Base-by-base conservation (phyloP, 2,329 filamentous ascomycete genomes). In the Exophiala calicioides region DNA sequence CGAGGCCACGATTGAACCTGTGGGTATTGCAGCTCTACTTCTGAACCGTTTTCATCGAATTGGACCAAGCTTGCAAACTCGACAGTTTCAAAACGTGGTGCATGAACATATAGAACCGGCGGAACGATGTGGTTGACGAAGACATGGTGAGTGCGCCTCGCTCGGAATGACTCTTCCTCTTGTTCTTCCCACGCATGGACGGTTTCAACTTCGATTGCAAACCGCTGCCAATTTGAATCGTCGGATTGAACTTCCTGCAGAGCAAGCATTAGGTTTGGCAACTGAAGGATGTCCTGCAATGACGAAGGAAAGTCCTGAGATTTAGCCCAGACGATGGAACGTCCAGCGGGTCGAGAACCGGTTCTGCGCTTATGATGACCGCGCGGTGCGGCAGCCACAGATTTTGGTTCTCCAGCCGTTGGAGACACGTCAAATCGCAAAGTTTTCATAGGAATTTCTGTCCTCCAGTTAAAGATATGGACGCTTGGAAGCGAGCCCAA, bases 141-240 rank as follows among this genome's bases (percentile, higher is more conserved):
- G 13, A 36, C 52, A 35, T 52, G 52, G 23, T 23, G 36, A 9
- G 41, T 39, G 3, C 52, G 44, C 13, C 16, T 27, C n/a, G 48
- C 24, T 6, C n/a, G 12, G 21, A 30, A 35, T 10, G 38, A 15
- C 8, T 44, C 33, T 23, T 38, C 13, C 26, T 40, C 31, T 18
- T 49, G 35, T 65, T 81, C 13, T 49, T 63, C 5, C 74, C 75
- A 26, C 77, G 78, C 21, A 53, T 52, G 16, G 76, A 81, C 64
- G 62, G 60, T 29, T 59, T 82, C 37, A 72, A 81, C 52, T 27
- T 81, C 15, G 15, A 41, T 39, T 12, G 47, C 52, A 43, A 55
- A 55, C 23, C 48, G 48, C 32, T 50, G 48, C 52, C 48, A 52
- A 12, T 52, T 16, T n/a, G 15, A 6, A 31, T 47, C 48, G 9